Conservation (phyloP, 257 asterid genomes). For the Nicotiana benthamiana region DNA sequence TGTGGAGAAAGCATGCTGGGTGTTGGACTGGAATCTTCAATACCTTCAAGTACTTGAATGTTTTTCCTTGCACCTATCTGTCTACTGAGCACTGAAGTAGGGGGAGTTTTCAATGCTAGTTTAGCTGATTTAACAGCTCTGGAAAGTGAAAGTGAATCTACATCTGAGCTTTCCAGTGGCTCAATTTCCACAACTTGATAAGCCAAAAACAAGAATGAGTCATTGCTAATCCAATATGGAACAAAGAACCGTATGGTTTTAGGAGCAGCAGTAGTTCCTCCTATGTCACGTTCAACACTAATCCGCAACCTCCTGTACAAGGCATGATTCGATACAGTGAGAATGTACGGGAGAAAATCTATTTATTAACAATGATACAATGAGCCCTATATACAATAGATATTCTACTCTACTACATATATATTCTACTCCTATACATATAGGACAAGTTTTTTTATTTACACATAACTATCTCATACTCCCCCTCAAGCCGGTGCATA, state of each 20-base stretch:
- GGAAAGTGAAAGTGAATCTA: conserved; percentile 49
- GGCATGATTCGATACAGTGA: background rate
- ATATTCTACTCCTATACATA: no score
- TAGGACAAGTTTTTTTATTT: no score
- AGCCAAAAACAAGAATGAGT: conserved; percentile 63
- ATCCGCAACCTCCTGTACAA: conserved; percentile 78
- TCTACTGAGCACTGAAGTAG: conserved; percentile 44
- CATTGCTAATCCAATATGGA: conserved; percentile 96
- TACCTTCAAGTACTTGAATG: conserved; percentile 75
- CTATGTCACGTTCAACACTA: conserved; percentile 93
- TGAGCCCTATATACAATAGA: no score
- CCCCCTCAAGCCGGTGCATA: no score
- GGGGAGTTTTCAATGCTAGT: conserved; percentile 48
- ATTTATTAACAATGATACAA: no score
- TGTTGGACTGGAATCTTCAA: conserved; percentile 86
- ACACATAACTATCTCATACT: no score
- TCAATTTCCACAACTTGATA: conserved; percentile 95
- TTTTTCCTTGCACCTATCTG: conserved; percentile 49
- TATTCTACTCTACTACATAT: no score
- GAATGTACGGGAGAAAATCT: no score
- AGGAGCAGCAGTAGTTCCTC: conserved; percentile 90
- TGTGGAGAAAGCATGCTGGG: conserved; percentile 99
- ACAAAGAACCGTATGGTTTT: conserved; percentile 90
- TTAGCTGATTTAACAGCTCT: conserved; percentile 68
- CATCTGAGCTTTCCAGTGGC: conserved; percentile 55